phyloP scores from a whole-genome alignment of 768 basidiomycete genomes.

The Pleurotus djamor region DNA sequence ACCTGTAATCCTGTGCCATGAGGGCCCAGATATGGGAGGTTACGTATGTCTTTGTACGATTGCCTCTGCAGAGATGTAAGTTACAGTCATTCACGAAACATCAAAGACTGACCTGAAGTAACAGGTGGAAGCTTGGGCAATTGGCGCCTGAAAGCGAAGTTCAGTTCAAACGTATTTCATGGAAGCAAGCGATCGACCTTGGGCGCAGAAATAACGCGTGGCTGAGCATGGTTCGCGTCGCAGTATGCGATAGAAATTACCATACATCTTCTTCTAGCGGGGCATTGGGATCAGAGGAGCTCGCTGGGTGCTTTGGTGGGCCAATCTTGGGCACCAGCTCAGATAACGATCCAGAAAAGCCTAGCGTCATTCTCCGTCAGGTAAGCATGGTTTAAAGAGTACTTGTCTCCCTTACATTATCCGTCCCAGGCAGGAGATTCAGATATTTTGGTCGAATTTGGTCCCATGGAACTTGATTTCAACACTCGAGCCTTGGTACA shows the following conservation, averaged over 20 bases:
- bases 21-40: conserved; percentile 65
- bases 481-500: conserved; percentile 56
- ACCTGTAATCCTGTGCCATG: conserved; percentile 60
- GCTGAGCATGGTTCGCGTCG: conserved; percentile 19
- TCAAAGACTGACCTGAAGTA: conserved; percentile 37
- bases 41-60: conserved; percentile 58
- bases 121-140: conserved; percentile 71
- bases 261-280: background rate
- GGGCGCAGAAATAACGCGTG: conserved; percentile 21
- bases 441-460: conserved; percentile 63
- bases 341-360: conserved; percentile 14
- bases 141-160: conserved; percentile 54
- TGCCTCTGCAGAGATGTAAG: conserved; percentile 48
- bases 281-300: background rate
- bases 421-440: conserved; percentile 55
- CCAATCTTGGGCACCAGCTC: conserved; percentile 34
- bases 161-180: conserved; percentile 48
- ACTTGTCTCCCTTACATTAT: background rate
- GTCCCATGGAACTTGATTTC: conserved; percentile 50
- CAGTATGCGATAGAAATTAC: background rate
- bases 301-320: conserved; percentile 18
- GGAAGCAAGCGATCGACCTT: conserved; percentile 32
- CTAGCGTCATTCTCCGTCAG: conserved; percentile 50
- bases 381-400: conserved; percentile 22
- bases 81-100: background rate